phyloP scores from a whole-genome alignment of 345 rosid species.

The Schrenkiella parvula region DNA sequence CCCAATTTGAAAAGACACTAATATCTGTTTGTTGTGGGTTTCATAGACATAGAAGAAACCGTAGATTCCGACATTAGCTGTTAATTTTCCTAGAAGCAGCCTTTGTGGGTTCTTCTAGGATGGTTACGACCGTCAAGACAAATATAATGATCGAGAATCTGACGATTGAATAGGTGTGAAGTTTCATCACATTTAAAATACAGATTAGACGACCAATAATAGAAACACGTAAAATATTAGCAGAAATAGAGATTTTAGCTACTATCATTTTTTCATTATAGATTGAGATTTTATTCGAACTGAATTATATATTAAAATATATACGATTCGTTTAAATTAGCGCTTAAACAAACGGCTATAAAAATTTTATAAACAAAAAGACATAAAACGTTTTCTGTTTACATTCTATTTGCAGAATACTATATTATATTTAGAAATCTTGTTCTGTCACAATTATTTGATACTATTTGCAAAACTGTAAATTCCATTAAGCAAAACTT shows the following conservation, averaged over 20 bases:
- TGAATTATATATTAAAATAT: not conserved
- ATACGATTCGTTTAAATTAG: not conserved
- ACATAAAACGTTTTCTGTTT: not conserved
- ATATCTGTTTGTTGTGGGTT: not conserved
- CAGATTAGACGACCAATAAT: too few species aligned
- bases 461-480: not conserved
- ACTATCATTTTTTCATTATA: too few species aligned
- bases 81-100: not conserved
- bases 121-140: not conserved
- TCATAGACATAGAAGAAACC: not conserved
- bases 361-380: not conserved
- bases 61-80: not conserved
- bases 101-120: not conserved
- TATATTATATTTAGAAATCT: not conserved
- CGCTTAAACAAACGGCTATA: not conserved
- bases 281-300: too few species aligned
- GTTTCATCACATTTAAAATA: too few species aligned
- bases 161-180: not conserved
- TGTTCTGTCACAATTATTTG: not conserved
- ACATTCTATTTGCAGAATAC: not conserved
- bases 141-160: not conserved
- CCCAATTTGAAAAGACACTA: not conserved
- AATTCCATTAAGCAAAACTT: not conserved
- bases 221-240: too few species aligned
- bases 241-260: too few species aligned